Evolutionary conservation across 2,329 filamentous ascomycete genomes (phyloP), one percentile per base, ranked within the genome.

Genomic region (Nigrospora oryzae): DNA sequence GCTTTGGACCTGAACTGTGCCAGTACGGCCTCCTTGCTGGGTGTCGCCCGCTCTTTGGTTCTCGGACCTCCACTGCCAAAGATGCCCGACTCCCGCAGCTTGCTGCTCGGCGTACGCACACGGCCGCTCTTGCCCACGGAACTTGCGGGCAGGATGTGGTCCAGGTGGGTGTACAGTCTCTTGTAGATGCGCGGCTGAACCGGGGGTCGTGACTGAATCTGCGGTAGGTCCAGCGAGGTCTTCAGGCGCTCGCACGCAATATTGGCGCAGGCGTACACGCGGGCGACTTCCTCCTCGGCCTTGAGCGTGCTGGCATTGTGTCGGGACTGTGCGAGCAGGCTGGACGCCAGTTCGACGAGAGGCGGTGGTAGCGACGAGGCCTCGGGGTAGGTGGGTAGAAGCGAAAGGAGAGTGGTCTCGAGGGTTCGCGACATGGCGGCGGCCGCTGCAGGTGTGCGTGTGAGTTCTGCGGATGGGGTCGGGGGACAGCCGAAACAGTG

Each of bases 211-310:
- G 84, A 77, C 50, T 86, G 79, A 46, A 90, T 83, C 1, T 82
- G 77, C 0, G 90, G 89, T 8, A 95, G 79, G 58, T 89, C 80
- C 38, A 95, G 77, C 1, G 73, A 63, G 45, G 82, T 84, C 58
- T 89, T 90, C 35, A 95, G 72, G 43, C 87, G 79, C 55, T 91
- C 88, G 60, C 90, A 97, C 16, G 93, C 93, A 48, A 98, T 77
- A 64, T 95, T 84, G 13, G 87, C 86, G 61, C 89, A 95, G 4
- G 84, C 86, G 62, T 93, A 93, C 5, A 79, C 75, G 16, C 90
- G 77, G n/a, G 84, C 88, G 51, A 93, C 81, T 62, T 96, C 90
- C 62, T 95, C 89, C 45, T 94, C 88, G 3, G 82, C 75, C 60
- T 89, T 94, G 43, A 96, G 71, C 14, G 78, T 84, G 57, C 80